Evolutionary conservation across 73 alveolate genomes (phyloP).

Genomic region (Tetrahymena borealis): DNA sequence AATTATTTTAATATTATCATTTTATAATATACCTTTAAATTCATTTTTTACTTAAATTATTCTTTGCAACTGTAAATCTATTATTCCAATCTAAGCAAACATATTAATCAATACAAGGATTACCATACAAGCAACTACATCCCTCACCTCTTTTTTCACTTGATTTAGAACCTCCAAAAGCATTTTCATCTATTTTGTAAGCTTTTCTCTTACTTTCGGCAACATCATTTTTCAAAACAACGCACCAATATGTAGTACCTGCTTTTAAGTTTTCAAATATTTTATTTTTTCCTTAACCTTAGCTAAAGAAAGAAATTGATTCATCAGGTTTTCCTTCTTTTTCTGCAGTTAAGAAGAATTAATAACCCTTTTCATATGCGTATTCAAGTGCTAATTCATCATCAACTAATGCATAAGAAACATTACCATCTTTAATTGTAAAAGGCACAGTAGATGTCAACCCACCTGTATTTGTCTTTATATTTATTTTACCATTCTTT

Average conservation of each 20-base stretch:
- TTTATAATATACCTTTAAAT: background rate
- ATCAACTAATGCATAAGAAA: background rate
- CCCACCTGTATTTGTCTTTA: background rate
- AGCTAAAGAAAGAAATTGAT: background rate
- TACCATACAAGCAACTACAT: background rate
- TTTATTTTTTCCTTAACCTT: background rate
- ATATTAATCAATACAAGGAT: background rate
- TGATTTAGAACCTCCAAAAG: background rate
- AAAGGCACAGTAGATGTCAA: background rate
- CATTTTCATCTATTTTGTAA: background rate
- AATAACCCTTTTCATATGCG: background rate
- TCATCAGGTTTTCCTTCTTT: background rate
- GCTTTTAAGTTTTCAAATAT: background rate
- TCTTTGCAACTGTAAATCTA: background rate
- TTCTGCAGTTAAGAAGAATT: background rate
- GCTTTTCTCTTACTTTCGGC: background rate
- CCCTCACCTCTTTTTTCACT: background rate
- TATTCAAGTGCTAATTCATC: background rate
- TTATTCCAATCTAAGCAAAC: background rate
- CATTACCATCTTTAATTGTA: background rate
- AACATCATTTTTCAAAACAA: background rate
- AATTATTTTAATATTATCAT: too few relatives aligned
- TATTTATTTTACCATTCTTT: background rate
- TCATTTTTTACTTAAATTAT: background rate
- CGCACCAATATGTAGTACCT: background rate